Evolutionary conservation across 2,329 filamentous ascomycete species (phyloP).

Genomic region (Colletotrichum sojae): DNA sequence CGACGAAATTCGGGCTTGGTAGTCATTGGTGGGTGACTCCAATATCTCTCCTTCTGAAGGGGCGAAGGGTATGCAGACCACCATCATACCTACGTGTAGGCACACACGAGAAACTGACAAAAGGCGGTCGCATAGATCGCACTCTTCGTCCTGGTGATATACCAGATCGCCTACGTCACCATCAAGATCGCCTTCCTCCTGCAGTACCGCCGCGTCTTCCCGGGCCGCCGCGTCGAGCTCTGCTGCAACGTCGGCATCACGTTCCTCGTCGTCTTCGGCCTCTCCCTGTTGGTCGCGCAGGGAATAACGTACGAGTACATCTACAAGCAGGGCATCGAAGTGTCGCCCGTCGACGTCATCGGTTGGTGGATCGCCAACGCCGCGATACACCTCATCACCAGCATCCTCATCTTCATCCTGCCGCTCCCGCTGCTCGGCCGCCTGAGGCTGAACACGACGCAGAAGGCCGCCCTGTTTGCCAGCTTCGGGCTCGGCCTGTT

Average conservation of each 20-base stretch:
- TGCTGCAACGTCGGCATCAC: slow-evolving; percentile 37
- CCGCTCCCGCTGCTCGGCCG: slow-evolving; percentile 35
- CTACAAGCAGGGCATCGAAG: background rate
- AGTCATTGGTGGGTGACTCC: slow-evolving; percentile 31
- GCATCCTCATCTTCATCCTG: slow-evolving; percentile 41
- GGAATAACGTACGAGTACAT: slow-evolving; percentile 13
- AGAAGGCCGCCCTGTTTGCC: slow-evolving; percentile 34
- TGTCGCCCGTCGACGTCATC: slow-evolving; percentile 25
- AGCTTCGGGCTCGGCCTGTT: slow-evolving; percentile 40
- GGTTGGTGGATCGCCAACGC: slow-evolving; percentile 38
- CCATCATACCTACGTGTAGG: background rate
- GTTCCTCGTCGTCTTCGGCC: slow-evolving; percentile 36
- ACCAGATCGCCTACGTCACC: slow-evolving; percentile 47
- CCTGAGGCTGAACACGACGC: slow-evolving; percentile 27
- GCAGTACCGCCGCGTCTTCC: slow-evolving; percentile 54
- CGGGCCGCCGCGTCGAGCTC: slow-evolving; percentile 28
- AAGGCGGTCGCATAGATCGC: slow-evolving; percentile 43
- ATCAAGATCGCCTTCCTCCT: slow-evolving; percentile 54
- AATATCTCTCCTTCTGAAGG: background rate
- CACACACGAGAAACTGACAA: background rate
- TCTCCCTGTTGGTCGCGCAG: slow-evolving; percentile 28
- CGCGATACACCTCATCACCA: slow-evolving; percentile 38
- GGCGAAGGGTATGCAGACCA: slow-evolving; percentile 18
- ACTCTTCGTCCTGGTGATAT: slow-evolving; percentile 47
- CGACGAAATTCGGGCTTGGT: slow-evolving; percentile 42